A percentile compares a stretch with the other conserved stretches of the same genome.
These are phyloP conservation scores for Boletus bicolor DNA, from an alignment of 768 basidiomycete genomes.

Conservation along the genomic window DNA sequence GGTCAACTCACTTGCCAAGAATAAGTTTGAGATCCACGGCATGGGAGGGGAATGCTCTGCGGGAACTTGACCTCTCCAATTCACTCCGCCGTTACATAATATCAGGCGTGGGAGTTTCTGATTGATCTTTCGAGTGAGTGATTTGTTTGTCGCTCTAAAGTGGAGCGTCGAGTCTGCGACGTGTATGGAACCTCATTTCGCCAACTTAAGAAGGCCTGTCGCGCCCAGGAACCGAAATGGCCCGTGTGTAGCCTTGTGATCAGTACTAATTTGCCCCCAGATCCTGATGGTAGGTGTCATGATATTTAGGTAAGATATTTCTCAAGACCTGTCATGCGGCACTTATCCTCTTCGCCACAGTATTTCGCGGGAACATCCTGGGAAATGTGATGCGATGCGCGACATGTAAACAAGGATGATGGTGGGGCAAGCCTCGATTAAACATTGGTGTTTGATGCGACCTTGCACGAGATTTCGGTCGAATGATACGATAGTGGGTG, in stretches of 20 bases:
- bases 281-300: not conserved
- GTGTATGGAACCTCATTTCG: not conserved
- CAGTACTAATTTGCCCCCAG: not conserved
- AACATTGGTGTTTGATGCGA: too few relatives aligned
- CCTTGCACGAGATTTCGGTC: not conserved
- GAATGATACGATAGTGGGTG: not conserved
- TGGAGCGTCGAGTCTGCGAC: not conserved
- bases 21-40: conserved; percentile 53
- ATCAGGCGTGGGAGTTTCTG: not conserved
- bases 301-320: not conserved
- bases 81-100: not conserved
- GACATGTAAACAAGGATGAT: conserved; percentile 9
- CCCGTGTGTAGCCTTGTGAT: not conserved
- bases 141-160: not conserved
- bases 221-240: not conserved
- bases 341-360: not conserved
- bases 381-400: not conserved
- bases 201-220: not conserved
- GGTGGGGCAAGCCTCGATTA: too few relatives aligned
- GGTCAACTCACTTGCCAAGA: conserved; percentile 42
- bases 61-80: conserved; percentile 26
- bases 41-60: conserved; percentile 53
- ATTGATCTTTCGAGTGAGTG: not conserved
- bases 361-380: not conserved
- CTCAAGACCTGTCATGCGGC: too few relatives aligned